phyloP scores from a whole-genome alignment of 2,329 filamentous ascomycete species.

The Pestalotiopsis sp. region DNA sequence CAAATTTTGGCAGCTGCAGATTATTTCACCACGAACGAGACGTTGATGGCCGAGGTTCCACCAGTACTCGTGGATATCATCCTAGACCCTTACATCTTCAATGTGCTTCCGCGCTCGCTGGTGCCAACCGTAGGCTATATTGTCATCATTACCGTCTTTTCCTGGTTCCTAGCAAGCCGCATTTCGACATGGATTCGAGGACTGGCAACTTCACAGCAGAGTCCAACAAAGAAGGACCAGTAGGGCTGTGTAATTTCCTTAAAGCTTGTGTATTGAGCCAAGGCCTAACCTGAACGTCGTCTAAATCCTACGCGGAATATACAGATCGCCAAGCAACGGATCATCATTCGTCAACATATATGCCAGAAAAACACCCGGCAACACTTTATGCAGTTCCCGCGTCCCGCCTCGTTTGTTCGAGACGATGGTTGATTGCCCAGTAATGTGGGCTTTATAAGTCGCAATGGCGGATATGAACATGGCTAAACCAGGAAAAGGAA shows the following conservation, averaged over 20 bases:
- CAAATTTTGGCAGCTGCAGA: constrained; percentile 76
- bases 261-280: neutral
- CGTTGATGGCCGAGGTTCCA: constrained; percentile 73
- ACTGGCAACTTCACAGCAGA: constrained; percentile 23
- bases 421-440: neutral
- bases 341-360: constrained; percentile 8
- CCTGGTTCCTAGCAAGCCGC: constrained; percentile 43
- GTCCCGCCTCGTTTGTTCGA: neutral
- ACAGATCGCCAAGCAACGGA: neutral
- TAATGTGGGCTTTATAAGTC: neutral
- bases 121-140: constrained; percentile 72
- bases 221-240: constrained; percentile 39
- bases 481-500: constrained; percentile 1
- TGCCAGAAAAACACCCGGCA: neutral
- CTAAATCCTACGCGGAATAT: constrained; percentile 9
- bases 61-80: constrained; percentile 79
- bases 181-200: constrained; percentile 32
- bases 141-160: constrained; percentile 53
- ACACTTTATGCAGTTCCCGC: constrained; percentile 1
- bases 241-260: constrained; percentile 17
- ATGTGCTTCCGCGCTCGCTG: constrained; percentile 77
- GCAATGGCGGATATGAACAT: constrained; percentile 1
- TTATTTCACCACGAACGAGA: constrained; percentile 75
- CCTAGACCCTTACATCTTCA: constrained; percentile 81
- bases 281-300: neutral